Conservation (phyloP, 2,329 filamentous ascomycete species). For the Diaporthe eres region DNA sequence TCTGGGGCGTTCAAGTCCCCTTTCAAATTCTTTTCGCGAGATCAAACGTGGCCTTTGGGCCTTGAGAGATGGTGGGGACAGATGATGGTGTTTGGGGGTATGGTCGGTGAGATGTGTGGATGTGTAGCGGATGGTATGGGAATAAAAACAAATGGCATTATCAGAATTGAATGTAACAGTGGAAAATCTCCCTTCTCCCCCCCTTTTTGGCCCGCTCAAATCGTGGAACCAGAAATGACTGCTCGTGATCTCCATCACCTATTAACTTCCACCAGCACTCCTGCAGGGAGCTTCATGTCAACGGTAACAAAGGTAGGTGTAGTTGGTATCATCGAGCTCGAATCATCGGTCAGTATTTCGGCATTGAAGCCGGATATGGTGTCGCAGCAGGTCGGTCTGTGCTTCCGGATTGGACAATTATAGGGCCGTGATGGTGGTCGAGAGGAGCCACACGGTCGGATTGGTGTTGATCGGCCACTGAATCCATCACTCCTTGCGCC, state of each 20-base stretch:
- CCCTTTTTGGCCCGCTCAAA: conserved; percentile 1
- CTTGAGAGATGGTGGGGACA: conserved; percentile 2
- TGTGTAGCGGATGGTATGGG: conserved; percentile 24
- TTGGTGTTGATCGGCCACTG: neutral
- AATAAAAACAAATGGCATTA: conserved; percentile 40
- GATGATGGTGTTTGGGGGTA: neutral
- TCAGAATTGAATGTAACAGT: conserved; percentile 41
- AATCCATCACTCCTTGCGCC: neutral
- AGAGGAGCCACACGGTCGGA: neutral
- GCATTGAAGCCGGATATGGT: neutral
- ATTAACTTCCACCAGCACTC: conserved; percentile 26
- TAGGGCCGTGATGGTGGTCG: neutral
- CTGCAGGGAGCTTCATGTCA: neutral
- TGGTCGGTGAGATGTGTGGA: conserved; percentile 7
- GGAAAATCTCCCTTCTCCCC: conserved; percentile 9
- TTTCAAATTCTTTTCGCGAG: conserved; percentile 5
- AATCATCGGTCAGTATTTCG: neutral
- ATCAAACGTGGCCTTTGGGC: neutral
- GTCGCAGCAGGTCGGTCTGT: neutral
- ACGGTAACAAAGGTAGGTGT: conserved; percentile 2
- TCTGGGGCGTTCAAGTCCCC: neutral
- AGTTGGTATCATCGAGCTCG: conserved; percentile 18
- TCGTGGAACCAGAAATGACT: conserved; percentile 34
- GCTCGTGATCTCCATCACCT: conserved; percentile 15
- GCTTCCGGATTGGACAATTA: neutral